A percentile compares a stretch with the other conserved stretches of the same genome.
These are phyloP conservation scores for Colletotrichum salicis DNA, from an alignment of 2,329 filamentous ascomycete genomes.

Conservation along the genomic window DNA sequence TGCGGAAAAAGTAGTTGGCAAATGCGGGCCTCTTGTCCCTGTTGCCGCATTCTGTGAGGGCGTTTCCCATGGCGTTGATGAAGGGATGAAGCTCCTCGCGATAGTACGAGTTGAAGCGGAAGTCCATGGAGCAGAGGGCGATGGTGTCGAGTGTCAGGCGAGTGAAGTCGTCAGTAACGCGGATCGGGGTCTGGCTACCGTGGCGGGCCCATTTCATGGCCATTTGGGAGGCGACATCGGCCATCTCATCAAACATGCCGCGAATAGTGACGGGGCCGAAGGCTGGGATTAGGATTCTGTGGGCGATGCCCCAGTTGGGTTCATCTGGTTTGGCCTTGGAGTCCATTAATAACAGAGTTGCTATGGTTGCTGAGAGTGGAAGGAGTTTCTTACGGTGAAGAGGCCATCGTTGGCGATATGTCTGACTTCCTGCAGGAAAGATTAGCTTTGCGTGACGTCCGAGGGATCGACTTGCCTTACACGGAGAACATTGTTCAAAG, in stretches of 20 bases:
- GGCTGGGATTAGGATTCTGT: constrained; percentile 73
- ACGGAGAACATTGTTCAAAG: constrained; percentile 57
- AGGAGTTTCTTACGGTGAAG: constrained; percentile 34
- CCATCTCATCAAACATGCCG: constrained; percentile 64
- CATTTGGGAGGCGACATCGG: constrained; percentile 63
- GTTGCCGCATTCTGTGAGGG: constrained; percentile 65
- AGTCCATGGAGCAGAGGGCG: constrained; percentile 67
- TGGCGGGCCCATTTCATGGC: constrained; percentile 65
- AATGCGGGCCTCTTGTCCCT: constrained; percentile 58
- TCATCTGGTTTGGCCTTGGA: constrained; percentile 33
- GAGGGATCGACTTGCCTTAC: background rate
- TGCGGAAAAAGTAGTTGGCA: constrained; percentile 56
- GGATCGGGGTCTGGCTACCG: constrained; percentile 56
- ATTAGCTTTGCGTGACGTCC: background rate
- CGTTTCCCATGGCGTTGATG: constrained; percentile 68
- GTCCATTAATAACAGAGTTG: background rate
- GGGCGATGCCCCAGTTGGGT: constrained; percentile 60
- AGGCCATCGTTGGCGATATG: constrained; percentile 59
- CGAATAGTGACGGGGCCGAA: constrained; percentile 77
- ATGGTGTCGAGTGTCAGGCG: constrained; percentile 71
- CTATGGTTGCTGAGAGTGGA: background rate
- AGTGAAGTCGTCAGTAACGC: constrained; percentile 68
- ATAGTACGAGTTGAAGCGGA: constrained; percentile 72
- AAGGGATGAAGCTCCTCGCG: constrained; percentile 47
- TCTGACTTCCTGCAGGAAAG: constrained; percentile 58